phyloP scores from a whole-genome alignment of 129 eudicot genomes.

The Arctium minus region DNA sequence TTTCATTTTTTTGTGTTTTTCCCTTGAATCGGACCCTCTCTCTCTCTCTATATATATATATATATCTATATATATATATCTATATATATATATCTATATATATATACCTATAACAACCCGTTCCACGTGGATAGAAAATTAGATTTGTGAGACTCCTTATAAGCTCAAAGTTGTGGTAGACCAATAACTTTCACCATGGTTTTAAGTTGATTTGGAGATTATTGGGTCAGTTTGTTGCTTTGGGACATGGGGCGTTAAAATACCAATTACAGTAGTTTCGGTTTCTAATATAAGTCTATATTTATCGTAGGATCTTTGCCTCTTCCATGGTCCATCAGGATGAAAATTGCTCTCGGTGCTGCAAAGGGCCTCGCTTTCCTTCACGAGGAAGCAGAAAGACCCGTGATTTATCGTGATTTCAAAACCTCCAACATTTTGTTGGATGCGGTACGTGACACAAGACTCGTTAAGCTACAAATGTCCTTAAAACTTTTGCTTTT shows the following conservation, averaged over 20 bases:
- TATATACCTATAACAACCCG: not conserved
- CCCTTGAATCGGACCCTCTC: too few relatives aligned
- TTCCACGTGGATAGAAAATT: not conserved
- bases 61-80: not conserved
- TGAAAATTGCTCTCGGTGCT: constrained; percentile 80
- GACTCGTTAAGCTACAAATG: not conserved
- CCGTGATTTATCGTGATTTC: constrained; percentile 74
- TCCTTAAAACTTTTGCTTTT: not conserved
- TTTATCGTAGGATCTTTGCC: constrained; percentile 55
- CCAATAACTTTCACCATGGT: not conserved
- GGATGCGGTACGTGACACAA: constrained; percentile 56
- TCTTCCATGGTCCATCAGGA: constrained; percentile 76
- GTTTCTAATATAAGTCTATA: not conserved
- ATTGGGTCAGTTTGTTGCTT: not conserved
- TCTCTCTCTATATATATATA: too few relatives aligned
- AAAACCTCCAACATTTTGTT: constrained; percentile 67
- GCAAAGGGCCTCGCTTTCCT: constrained; percentile 77
- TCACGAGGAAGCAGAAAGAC: constrained; percentile 78
- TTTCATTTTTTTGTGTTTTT: too few relatives aligned
- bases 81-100: not conserved
- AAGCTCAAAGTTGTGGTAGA: too few relatives aligned
- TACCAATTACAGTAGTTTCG: not conserved
- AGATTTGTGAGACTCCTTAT: too few relatives aligned
- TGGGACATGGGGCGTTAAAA: not conserved
- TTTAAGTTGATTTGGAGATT: not conserved